Conservation (phyloP, 768 basidiomycete species). For the Mycena metata region DNA sequence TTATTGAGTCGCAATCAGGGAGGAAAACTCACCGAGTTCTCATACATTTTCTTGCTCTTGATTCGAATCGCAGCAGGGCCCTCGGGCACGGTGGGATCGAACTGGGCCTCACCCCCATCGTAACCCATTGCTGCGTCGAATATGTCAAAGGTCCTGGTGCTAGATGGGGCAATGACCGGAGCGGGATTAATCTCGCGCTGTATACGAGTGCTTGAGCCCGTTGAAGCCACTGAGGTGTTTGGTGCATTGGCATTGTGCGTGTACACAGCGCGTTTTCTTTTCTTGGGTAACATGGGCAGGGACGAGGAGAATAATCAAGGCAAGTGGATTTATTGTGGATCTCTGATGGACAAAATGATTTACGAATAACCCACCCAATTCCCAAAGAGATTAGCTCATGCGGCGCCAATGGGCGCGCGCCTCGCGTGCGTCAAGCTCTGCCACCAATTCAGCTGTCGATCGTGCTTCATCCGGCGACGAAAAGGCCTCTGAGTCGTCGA, state of each 20-base stretch:
- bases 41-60: not conserved
- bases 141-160: not conserved
- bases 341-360: not conserved
- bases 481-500: too few species aligned
- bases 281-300: not conserved
- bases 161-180: not conserved
- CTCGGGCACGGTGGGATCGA: not conserved
- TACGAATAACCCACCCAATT: not conserved
- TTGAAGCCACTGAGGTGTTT: not conserved
- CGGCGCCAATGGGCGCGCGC: not conserved
- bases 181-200: not conserved
- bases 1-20: too few species aligned
- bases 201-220: not conserved
- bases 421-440: not conserved
- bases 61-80: not conserved
- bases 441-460: not conserved
- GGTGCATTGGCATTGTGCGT: not conserved
- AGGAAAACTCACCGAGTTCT: not conserved
- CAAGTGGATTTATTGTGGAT: not conserved
- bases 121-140: constrained; percentile 3
- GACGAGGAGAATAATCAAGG: not conserved
- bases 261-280: not conserved
- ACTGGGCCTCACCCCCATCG: not conserved
- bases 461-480: not conserved
- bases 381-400: not conserved